A percentile compares a stretch with the other conserved stretches of the same genome.
Conservation (phyloP, 2,329 filamentous ascomycete genomes). For the Neopestalotiopsis sp. region DNA sequence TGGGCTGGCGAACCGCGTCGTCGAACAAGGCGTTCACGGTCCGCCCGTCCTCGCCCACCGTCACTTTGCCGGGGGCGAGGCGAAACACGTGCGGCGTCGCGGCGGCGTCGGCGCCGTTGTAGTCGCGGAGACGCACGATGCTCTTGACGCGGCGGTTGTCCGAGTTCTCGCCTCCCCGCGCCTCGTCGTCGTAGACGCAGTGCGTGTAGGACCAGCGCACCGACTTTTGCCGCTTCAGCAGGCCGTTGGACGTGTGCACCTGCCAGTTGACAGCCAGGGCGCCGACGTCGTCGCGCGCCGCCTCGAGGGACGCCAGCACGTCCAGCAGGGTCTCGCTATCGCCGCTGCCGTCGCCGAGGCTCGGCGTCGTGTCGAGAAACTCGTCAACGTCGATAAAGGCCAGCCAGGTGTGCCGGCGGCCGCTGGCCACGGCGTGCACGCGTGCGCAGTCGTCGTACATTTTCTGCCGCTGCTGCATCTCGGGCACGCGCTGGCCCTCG, state of each 20-base stretch:
- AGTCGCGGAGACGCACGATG: constrained; percentile 35
- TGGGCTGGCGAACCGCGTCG: constrained; percentile 31
- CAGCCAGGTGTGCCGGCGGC: constrained; percentile 35
- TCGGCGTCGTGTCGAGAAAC: constrained; percentile 34
- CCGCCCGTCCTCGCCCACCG: constrained; percentile 35
- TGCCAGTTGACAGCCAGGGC: constrained; percentile 39
- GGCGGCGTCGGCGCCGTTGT: constrained; percentile 20
- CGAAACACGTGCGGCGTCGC: constrained; percentile 33
- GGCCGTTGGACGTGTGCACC: constrained; percentile 35
- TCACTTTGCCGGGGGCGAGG: constrained; percentile 24
- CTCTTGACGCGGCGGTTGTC: constrained; percentile 39
- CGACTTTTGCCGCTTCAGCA: constrained; percentile 30
- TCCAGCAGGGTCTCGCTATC: constrained; percentile 30
- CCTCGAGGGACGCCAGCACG: constrained; percentile 32
- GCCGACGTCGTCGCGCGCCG: constrained; percentile 30
- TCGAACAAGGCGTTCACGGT: constrained; percentile 19
- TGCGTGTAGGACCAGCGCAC: constrained; percentile 35
- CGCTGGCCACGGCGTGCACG: constrained; percentile 24
- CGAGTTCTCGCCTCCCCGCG: constrained; percentile 24
- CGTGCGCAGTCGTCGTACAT: constrained; percentile 23
- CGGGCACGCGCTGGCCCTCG: constrained; percentile 16
- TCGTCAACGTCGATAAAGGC: constrained; percentile 40
- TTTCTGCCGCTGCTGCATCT: constrained; percentile 23
- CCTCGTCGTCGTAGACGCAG: constrained; percentile 32
- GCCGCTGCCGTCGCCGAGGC: no score